Conservation (phyloP, 768 basidiomycete genomes). For the Calvatia gigantea region DNA sequence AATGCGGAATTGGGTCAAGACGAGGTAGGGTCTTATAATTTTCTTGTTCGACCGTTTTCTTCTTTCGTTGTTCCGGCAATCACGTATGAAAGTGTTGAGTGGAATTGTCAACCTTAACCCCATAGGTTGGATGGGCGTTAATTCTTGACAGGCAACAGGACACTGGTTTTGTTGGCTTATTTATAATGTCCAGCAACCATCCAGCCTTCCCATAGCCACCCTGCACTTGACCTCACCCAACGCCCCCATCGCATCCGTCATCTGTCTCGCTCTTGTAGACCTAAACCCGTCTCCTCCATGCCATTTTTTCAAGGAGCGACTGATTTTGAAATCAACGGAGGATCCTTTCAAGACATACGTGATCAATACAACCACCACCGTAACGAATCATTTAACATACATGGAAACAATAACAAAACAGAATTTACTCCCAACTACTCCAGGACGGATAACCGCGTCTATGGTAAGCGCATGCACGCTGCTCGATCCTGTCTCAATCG, state of each 20-base stretch:
- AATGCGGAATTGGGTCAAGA: too few species aligned
- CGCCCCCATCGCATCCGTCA: background rate
- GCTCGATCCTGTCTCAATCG: too few species aligned
- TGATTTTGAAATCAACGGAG: conserved; percentile 3
- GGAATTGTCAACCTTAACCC: too few species aligned
- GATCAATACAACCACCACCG: background rate
- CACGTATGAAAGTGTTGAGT: too few species aligned
- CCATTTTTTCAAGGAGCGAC: conserved; percentile 5
- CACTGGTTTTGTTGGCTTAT: too few species aligned
- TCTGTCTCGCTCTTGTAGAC: background rate
- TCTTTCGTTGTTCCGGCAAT: too few species aligned
- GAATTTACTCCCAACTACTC: background rate
- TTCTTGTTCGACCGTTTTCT: too few species aligned
- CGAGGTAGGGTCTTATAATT: too few species aligned
- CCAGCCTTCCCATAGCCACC: too few species aligned
- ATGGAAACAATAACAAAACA: background rate
- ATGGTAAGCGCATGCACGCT: background rate
- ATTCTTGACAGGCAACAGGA: too few species aligned
- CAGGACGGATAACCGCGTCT: background rate
- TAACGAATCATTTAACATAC: background rate
- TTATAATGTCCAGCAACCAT: too few species aligned
- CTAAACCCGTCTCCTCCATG: background rate
- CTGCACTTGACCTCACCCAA: background rate
- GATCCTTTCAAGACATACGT: background rate
- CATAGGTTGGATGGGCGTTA: too few species aligned